Evolutionary conservation across 768 basidiomycete species (phyloP).

Genomic region (Collybia sordida): DNA sequence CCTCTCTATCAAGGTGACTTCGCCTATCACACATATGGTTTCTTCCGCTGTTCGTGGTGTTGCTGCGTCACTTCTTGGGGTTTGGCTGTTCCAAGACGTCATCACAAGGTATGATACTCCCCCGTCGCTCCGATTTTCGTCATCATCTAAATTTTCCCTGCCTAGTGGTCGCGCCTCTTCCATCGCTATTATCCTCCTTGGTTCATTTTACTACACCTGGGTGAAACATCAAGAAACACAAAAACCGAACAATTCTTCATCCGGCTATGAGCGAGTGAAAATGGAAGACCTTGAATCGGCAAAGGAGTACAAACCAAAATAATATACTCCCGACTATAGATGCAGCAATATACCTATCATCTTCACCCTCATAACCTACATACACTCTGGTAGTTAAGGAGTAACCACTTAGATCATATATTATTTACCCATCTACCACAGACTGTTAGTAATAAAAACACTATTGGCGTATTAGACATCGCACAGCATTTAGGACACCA

Average conservation of each 20-base stretch:
- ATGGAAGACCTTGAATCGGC: constrained; percentile 66
- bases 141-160: neutral
- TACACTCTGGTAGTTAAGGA: no score
- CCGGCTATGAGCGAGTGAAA: constrained; percentile 59
- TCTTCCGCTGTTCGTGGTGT: constrained; percentile 96
- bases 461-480: neutral
- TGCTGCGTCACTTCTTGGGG: constrained; percentile 80
- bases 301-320: constrained; percentile 20
- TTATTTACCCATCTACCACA: no score
- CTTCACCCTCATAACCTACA: no score
- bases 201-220: constrained; percentile 89
- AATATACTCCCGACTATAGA: neutral
- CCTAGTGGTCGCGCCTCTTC: constrained; percentile 77
- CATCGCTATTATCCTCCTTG: constrained; percentile 76
- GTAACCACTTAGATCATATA: no score
- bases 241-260: constrained; percentile 21
- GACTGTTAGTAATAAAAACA: neutral
- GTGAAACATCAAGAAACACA: constrained; percentile 74
- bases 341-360: no score
- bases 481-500: no score
- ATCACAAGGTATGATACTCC: constrained; percentile 64
- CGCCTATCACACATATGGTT: constrained; percentile 97
- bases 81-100: constrained; percentile 79
- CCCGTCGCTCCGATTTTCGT: neutral
- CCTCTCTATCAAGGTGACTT: constrained; percentile 95